These are phyloP conservation scores for Funneliformis mosseae DNA, from an alignment of 192 early-diverging fungal species.

Conservation along the genomic window DNA sequence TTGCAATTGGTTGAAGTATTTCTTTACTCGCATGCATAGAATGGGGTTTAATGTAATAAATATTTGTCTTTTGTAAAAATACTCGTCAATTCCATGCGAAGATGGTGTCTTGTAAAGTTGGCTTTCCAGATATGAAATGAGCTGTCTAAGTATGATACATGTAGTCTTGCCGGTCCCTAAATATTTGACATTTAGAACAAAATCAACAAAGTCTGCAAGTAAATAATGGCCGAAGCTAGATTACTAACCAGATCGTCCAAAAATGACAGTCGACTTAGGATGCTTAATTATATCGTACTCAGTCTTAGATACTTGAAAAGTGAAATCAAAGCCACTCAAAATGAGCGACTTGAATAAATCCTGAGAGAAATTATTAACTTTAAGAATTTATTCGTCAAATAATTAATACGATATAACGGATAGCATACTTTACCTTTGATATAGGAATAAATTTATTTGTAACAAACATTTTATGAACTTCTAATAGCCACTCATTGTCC, in stretches of 20 bases:
- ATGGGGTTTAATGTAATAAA: conserved; percentile 10
- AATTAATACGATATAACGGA: neutral
- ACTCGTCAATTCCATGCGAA: neutral
- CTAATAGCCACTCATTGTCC: neutral
- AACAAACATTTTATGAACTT: conserved; percentile 24
- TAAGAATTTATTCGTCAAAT: neutral
- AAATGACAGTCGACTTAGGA: conserved; percentile 18
- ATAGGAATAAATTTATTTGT: conserved; percentile 26
- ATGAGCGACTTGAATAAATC: conserved; percentile 20
- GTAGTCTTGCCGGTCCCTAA: conserved; percentile 25
- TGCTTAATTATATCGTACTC: conserved; percentile 25
- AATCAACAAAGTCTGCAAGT: neutral
- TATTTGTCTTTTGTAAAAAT: conserved; percentile 30
- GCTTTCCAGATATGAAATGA: neutral
- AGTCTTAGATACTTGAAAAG: conserved; percentile 20
- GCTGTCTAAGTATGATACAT: neutral
- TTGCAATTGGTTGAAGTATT: neutral
- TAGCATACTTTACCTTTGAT: conserved; percentile 16
- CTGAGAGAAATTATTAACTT: neutral
- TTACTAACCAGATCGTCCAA: conserved; percentile 29
- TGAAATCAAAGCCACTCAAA: neutral
- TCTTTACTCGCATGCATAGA: neutral
- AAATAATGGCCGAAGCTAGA: neutral
- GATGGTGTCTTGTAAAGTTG: neutral
- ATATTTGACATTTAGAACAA: neutral